These are phyloP conservation scores for Skeletonema potamos DNA, from an alignment of 108 stramenopile species.

Conservation along the genomic window DNA sequence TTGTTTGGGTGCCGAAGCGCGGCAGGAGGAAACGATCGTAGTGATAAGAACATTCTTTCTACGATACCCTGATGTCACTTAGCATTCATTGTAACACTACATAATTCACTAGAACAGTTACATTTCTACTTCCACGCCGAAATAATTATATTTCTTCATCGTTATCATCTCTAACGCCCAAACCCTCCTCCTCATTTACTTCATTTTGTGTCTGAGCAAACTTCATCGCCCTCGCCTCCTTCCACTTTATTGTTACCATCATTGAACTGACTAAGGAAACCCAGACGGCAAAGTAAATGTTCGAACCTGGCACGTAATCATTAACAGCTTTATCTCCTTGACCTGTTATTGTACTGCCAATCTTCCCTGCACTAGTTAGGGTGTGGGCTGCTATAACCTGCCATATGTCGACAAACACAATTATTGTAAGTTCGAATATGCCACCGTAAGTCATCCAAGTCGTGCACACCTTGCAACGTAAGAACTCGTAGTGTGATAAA, in stretches of 20 bases:
- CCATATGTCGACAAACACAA: slow-evolving; percentile 23
- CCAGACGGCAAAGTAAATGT: slow-evolving; percentile 64
- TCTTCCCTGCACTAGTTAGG: slow-evolving; percentile 22
- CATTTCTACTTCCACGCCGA: neutral
- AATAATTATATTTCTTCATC: slow-evolving; percentile 24
- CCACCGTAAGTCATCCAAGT: slow-evolving; percentile 36
- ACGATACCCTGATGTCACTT: neutral
- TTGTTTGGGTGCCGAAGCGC: slow-evolving; percentile 79
- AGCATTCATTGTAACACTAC: neutral
- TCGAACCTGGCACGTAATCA: slow-evolving; percentile 56
- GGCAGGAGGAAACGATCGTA: slow-evolving; percentile 47
- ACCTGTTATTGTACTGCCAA: slow-evolving; percentile 20
- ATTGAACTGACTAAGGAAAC: slow-evolving; percentile 48
- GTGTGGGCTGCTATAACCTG: slow-evolving; percentile 12
- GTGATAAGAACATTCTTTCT: neutral
- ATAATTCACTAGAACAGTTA: neutral
- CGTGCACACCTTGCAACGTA: slow-evolving; percentile 22
- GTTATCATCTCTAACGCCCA: slow-evolving; percentile 22
- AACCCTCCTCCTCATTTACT: neutral
- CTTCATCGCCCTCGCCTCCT: slow-evolving; percentile 67
- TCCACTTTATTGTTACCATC: slow-evolving; percentile 66
- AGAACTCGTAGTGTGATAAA: slow-evolving; percentile 67
- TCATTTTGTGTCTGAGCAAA: slow-evolving; percentile 62
- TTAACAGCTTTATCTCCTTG: neutral
- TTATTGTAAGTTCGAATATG: slow-evolving; percentile 12